Percentiles rank a stretch among this genome's conserved stretches.
Evolutionary conservation across 2,329 filamentous ascomycete species (phyloP).

Genomic region (Cladorrhinum sp.): DNA sequence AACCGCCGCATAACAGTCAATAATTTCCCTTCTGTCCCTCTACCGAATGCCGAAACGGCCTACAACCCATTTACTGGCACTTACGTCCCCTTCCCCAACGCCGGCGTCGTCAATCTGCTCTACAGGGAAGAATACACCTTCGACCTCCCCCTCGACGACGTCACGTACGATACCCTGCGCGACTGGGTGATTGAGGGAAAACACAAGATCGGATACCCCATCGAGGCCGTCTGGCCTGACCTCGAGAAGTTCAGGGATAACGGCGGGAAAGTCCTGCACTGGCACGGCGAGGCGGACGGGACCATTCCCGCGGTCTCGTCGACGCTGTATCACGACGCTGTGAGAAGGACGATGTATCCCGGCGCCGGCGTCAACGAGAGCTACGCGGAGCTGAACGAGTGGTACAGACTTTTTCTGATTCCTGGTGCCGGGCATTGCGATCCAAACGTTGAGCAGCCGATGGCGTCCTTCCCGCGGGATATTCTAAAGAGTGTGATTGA

Average conservation of each 20-base stretch:
- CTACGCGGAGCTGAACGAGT: conserved; percentile 44
- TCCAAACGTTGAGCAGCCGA: conserved; percentile 39
- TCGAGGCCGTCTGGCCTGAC: conserved; percentile 45
- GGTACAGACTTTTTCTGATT: conserved; percentile 40
- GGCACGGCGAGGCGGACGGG: conserved; percentile 51
- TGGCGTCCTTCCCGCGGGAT: conserved; percentile 40
- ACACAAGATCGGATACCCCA: conserved; percentile 45
- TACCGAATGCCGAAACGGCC: conserved; percentile 34
- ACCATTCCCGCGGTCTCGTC: conserved; percentile 48
- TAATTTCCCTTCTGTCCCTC: conserved; percentile 33
- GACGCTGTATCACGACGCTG: conserved; percentile 41
- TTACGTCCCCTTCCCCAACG: conserved; percentile 26
- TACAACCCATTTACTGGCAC: conserved; percentile 32
- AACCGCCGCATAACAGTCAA: conserved; percentile 36
- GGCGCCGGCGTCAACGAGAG: conserved; percentile 28
- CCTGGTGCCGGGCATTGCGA: conserved; percentile 52
- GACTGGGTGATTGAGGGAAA: conserved; percentile 48
- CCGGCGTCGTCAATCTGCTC: conserved; percentile 32
- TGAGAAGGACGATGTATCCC: conserved; percentile 44
- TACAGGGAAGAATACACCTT: conserved; percentile 19
- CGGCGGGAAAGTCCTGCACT: conserved; percentile 51
- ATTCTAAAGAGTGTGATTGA: conserved; percentile 30
- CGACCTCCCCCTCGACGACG: conserved; percentile 40
- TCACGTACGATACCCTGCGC: conserved; percentile 51
- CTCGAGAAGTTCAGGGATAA: conserved; percentile 41